Conservation (phyloP, 1,139 yeast genomes). For the Scheffersomyces insectosa region DNA sequence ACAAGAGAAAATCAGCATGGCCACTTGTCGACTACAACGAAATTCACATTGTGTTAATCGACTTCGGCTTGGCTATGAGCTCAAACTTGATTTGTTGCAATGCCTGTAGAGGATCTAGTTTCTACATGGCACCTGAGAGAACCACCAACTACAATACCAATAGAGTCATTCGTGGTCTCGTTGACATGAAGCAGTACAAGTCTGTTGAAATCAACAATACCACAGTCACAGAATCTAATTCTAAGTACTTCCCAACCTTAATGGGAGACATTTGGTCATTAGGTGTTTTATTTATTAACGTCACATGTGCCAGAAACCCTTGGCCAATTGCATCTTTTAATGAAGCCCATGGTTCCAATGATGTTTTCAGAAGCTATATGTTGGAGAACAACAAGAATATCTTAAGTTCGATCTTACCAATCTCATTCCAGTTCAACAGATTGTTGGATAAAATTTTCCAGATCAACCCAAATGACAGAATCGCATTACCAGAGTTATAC, state of each 20-base stretch:
- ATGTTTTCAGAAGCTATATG: conserved; percentile 51
- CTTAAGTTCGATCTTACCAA: conserved; percentile 56
- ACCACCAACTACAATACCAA: conserved; percentile 49
- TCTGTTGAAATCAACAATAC: conserved; percentile 17
- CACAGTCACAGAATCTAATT: conserved; percentile 20
- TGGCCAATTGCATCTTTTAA: conserved; percentile 79
- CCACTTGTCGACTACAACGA: conserved; percentile 52
- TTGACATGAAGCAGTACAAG: conserved; percentile 33
- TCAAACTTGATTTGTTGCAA: conserved; percentile 62
- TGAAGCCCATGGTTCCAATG: conserved; percentile 53
- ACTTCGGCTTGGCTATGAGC: conserved; percentile 80
- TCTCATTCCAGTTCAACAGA: conserved; percentile 58
- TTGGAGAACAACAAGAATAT: conserved; percentile 27
- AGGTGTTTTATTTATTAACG: conserved; percentile 76
- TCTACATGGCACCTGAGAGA: conserved; percentile 94
- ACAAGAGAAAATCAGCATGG: conserved; percentile 18
- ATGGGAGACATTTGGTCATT: conserved; percentile 90
- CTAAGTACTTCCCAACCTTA: conserved; percentile 57
- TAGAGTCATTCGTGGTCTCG: conserved; percentile 24
- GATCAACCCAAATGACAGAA: conserved; percentile 65
- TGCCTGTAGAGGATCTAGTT: conserved; percentile 82
- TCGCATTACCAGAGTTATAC: conserved; percentile 49
- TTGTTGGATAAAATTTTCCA: conserved; percentile 57
- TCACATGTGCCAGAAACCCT: conserved; percentile 84
- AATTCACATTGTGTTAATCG: conserved; percentile 65